Percentiles rank a stretch among this genome's conserved stretches.
These are phyloP conservation scores for Starmerella riodocensis DNA, from an alignment of 805 yeast species.

Conservation along the genomic window DNA sequence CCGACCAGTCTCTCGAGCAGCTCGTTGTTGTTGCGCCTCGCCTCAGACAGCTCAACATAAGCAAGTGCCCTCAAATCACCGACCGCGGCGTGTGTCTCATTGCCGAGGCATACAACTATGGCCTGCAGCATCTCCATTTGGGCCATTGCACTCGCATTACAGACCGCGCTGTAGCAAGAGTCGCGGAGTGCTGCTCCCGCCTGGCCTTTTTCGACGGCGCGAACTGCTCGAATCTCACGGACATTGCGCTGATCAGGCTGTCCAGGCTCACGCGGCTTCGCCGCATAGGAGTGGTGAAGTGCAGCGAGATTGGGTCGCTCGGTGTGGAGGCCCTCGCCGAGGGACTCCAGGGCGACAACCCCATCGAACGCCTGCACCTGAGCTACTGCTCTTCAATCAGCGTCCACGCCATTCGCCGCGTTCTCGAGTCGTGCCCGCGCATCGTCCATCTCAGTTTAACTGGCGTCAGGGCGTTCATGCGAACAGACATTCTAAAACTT, in stretches of 20 bases:
- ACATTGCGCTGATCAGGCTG: conserved; percentile 63
- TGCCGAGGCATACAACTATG: conserved; percentile 54
- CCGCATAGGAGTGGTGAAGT: conserved; percentile 87
- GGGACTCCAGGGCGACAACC: conserved; percentile 51
- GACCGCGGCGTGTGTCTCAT: conserved; percentile 65
- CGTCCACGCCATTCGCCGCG: conserved; percentile 58
- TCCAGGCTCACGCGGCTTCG: conserved; percentile 66
- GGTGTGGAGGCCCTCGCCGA: conserved; percentile 53
- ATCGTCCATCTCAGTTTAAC: conserved; percentile 84
- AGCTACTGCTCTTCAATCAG: conserved; percentile 79
- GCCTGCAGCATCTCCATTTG: conserved; percentile 76
- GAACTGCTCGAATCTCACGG: conserved; percentile 80
- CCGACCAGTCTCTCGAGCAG: conserved; percentile 64
- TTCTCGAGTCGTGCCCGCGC: conserved; percentile 69
- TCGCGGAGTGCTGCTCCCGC: conserved; percentile 67
- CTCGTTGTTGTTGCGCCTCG: conserved; percentile 71
- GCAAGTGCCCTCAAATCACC: conserved; percentile 78
- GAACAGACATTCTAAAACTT: conserved; percentile 70
- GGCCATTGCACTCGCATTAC: conserved; percentile 90
- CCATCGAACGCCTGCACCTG: conserved; percentile 82
- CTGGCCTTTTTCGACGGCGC: conserved; percentile 90
- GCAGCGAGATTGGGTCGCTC: conserved; percentile 72
- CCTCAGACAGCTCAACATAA: conserved; percentile 71
- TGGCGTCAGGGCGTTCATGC: conserved; percentile 79
- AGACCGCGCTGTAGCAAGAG: conserved; percentile 66